A percentile compares a stretch with the other conserved stretches of the same genome.
Conservation (phyloP, 768 basidiomycete genomes). For the Holtermanniella nyarrowii region DNA sequence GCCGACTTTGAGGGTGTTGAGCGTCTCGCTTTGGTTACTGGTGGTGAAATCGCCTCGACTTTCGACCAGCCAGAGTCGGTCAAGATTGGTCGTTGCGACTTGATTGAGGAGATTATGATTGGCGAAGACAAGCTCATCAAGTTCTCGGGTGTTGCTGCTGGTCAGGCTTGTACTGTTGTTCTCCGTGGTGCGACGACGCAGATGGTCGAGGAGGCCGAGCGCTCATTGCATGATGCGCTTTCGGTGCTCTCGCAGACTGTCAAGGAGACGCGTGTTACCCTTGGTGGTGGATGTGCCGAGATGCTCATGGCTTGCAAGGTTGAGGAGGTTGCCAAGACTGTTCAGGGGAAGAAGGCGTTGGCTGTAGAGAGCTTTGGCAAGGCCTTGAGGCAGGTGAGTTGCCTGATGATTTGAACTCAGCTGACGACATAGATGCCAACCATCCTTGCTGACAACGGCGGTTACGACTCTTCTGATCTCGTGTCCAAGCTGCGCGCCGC, state of each 20-base stretch:
- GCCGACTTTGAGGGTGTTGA: conserved; percentile 99
- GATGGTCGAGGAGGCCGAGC: conserved; percentile 98
- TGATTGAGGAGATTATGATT: conserved; percentile 98
- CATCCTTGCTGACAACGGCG: conserved; percentile 94
- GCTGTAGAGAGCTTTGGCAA: conserved; percentile 84
- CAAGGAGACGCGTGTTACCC: conserved; percentile 85
- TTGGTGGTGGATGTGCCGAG: conserved; percentile 95
- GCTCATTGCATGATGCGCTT: conserved; percentile 92
- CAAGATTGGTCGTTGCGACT: conserved; percentile 81
- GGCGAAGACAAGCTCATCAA: conserved; percentile 99
- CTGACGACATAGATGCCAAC: conserved; percentile 61
- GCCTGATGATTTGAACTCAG: not conserved
- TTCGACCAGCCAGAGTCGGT: conserved; percentile 88
- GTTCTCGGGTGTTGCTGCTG: conserved; percentile 97
- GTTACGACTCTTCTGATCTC: conserved; percentile 92
- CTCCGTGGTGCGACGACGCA: conserved; percentile 93
- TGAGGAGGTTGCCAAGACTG: conserved; percentile 71
- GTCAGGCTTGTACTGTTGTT: conserved; percentile 95
- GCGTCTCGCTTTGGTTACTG: conserved; percentile 85
- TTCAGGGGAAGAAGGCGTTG: conserved; percentile 90
- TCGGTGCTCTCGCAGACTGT: conserved; percentile 96
- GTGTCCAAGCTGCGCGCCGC: conserved; percentile 81
- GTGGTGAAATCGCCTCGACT: conserved; percentile 92
- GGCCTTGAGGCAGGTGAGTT: conserved; percentile 58
- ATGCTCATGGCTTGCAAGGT: conserved; percentile 95